Evolutionary conservation across 257 asterid species (phyloP).

Genomic region (Scutellaria minor): DNA sequence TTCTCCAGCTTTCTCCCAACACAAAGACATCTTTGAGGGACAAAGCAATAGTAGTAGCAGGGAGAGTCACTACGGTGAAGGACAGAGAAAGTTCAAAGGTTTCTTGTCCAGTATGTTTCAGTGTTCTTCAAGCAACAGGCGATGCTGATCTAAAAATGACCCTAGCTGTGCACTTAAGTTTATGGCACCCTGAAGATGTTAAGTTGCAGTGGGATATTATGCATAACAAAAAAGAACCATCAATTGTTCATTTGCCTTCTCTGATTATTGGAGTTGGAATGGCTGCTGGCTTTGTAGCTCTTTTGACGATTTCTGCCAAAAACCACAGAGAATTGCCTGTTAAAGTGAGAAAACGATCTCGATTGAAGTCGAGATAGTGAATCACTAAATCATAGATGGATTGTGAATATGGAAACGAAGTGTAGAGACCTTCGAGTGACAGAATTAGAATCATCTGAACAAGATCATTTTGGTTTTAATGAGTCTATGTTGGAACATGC

Average conservation of each 20-base stretch:
- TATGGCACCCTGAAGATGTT: conserved; percentile 91
- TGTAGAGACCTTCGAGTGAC: background rate
- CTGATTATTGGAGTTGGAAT: conserved; percentile 64
- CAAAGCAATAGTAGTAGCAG: conserved; percentile 78
- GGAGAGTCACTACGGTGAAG: conserved; percentile 54
- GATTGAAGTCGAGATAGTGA: conserved; percentile 29
- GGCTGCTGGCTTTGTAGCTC: conserved; percentile 66
- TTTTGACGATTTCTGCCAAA: conserved; percentile 51
- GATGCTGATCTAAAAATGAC: conserved; percentile 63
- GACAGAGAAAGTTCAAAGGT: conserved; percentile 49
- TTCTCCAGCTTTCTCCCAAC: conserved; percentile 50
- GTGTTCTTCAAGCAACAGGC: conserved; percentile 39
- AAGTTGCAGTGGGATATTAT: conserved; percentile 76
- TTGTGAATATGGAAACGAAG: background rate
- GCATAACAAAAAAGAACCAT: conserved; percentile 53
- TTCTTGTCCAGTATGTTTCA: conserved; percentile 80
- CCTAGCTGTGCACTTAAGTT: conserved; percentile 80
- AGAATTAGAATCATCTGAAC: conserved; percentile 4
- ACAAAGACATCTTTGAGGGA: conserved; percentile 51
- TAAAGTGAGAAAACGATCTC: conserved; percentile 38
- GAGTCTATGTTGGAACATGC: conserved; percentile 9
- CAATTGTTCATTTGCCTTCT: conserved; percentile 65
- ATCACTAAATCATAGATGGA: background rate
- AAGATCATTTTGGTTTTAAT: background rate
- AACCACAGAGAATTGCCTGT: conserved; percentile 39